Percentiles rank a stretch among this genome's conserved stretches.
These are phyloP conservation scores for Umbelopsis isabellina DNA, from an alignment of 192 early-diverging fungal genomes.

Conservation along the genomic window DNA sequence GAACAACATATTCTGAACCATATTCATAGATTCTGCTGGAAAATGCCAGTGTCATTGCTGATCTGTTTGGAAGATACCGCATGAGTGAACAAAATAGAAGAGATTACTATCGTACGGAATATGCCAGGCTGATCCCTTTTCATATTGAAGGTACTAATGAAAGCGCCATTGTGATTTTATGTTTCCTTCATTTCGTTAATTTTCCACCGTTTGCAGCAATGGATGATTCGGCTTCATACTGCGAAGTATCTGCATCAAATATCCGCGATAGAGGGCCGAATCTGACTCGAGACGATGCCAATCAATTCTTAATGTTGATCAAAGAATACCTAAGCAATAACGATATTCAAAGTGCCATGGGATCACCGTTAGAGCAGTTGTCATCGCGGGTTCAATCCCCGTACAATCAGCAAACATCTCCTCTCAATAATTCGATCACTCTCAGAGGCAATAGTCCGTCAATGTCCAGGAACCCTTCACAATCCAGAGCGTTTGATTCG, in stretches of 20 bases:
- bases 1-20: background rate
- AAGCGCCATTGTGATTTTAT: background rate
- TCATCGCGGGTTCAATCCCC: background rate
- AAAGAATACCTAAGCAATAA: background rate
- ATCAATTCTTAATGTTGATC: background rate
- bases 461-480: constrained; percentile 7
- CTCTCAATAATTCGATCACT: background rate
- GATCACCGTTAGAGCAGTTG: background rate
- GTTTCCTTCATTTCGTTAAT: background rate
- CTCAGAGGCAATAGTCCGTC: background rate
- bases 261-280: constrained; percentile 34
- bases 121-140: constrained; percentile 23
- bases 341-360: constrained; percentile 12
- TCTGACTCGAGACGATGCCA: constrained; percentile 47
- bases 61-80: constrained; percentile 26
- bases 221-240: constrained; percentile 48
- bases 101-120: constrained; percentile 27
- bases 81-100: constrained; percentile 33
- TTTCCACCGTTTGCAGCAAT: constrained; percentile 24
- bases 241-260: constrained; percentile 49
- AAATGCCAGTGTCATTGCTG: constrained; percentile 30
- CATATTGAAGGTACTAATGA: constrained; percentile 23
- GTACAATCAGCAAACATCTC: background rate
- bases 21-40: constrained; percentile 27
- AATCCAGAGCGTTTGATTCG: background rate